Base-by-base conservation (phyloP, 208 protist genomes). In the Jaenimonas drosophilae region DNA sequence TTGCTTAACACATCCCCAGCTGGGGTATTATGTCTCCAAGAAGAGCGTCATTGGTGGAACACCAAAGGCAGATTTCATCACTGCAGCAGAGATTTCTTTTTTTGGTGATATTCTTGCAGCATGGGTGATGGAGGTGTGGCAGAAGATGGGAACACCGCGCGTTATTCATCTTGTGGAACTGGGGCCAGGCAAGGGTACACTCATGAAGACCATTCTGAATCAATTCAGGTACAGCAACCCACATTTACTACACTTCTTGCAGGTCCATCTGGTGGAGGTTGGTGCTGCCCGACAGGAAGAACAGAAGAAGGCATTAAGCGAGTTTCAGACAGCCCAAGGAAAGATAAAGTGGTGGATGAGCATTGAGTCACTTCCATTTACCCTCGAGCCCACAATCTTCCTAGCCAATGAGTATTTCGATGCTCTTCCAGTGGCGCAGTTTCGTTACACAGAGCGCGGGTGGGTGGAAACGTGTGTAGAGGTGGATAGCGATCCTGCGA, bases 391-490 rank as follows among this genome's bases (percentile, higher is more conserved):
- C 16, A 90, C 81, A 16, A 80, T 95, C 31, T 91, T 88, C 49
- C 69, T 93, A 42, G 70, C 73, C 2, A 92, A 95, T 30, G 88
- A 95, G 70, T 91, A 88, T 56, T 95, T 95, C 56, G 88, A 95
- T 46, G 88, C 83, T 6, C 65, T 95, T 37, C 83, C 88, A n/a
- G 81, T 95, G 17, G 85, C 87, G n/a, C 76, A 93, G 61, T 95
- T 94, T 49, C 78, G 85, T 49, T 90, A 73, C 55, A 96, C 85
- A 19, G 83, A 96, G 62, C 72, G 88, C 25, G 88, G 88, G 25
- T 96, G 88, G 85, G 74, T 88, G 19, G 88, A 96, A 67, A 91
- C 83, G 62, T 87, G 85, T 48, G 61, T 96, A 38, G 88, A 96
- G 66, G 70, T 94, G 30, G 84, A 95, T 52, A 81, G 88, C 40